phyloP scores from a whole-genome alignment of 371 early-diverging fungal species.

The Nematocida sp. region DNA sequence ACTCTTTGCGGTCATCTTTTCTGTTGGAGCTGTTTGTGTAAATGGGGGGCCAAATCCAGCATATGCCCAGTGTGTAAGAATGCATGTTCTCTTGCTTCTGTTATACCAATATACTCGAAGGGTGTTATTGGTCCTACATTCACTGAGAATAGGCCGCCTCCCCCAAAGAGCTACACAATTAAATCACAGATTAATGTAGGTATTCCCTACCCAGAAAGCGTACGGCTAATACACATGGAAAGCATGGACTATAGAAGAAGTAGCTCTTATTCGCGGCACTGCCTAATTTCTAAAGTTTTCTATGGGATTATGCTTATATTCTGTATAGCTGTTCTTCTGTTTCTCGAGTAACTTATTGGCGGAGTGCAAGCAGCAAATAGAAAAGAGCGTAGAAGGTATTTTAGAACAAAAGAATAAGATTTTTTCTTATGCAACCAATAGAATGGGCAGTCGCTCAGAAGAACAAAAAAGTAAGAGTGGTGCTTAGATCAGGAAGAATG shows the following conservation, averaged over 20 bases:
- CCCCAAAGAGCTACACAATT: background rate
- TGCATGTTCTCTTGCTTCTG: conserved; percentile 36
- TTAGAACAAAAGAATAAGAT: background rate
- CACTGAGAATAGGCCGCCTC: conserved; percentile 9
- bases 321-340: conserved; percentile 32
- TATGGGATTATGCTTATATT: conserved; percentile 36
- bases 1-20: conserved; percentile 60
- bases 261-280: conserved; percentile 1
- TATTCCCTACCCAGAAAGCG: background rate
- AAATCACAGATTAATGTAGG: no score
- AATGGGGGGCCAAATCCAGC: conserved; percentile 51
- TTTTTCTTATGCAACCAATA: conserved; percentile 51
- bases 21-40: conserved; percentile 58
- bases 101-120: conserved; percentile 56
- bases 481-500: conserved; percentile 39
- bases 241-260: conserved; percentile 41
- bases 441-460: conserved; percentile 37
- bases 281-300: conserved; percentile 33
- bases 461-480: conserved; percentile 34
- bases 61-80: conserved; percentile 59
- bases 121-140: background rate
- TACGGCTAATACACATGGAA: conserved; percentile 48
- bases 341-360: conserved; percentile 20
- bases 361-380: background rate
- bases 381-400: background rate